Base-by-base conservation (phyloP, 805 yeast genomes). In the Lachancea meyersii region DNA sequence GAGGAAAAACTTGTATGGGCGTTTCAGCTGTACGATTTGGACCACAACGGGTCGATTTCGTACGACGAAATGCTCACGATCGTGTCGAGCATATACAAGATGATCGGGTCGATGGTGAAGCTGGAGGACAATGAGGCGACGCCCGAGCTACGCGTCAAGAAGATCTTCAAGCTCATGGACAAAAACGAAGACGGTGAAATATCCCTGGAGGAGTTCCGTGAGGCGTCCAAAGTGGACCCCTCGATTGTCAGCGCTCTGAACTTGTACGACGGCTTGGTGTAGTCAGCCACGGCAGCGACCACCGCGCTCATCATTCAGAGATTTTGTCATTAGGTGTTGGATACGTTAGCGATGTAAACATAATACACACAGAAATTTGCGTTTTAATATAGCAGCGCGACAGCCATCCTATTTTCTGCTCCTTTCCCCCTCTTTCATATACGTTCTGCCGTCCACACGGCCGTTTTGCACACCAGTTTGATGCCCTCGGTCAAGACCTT, bases 71-170 rank as follows among this genome's bases (percentile, higher is more conserved):
- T 93, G 78, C 69, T 86, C 39, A 69, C 77, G 1, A 86, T 93
- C 32, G 85, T 88, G 5, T 72, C 76, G 23, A 82, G 97, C 24
- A 85, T 91, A 26, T 91, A 93, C 63, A 85, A 84, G 63, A 89
- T 93, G 97, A 83, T 91, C 46, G 99, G 97, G 1, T 76, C 89
- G 1, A 87, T 89, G 91, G 95, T 89, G 45, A 80, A 80, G 48
- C 71, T 88, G 40, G 85, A 86, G 16, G 91, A 80, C 18, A 96
- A 89, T 58, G 97, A 89, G 54, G 77, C 80, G 35, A 88, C 97
- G 0, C 97, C 98, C 0, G 96, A 89, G 55, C 69, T 80, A 50
- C 73, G 97, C 48, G 87, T 86, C 1, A 75, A 78, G 40, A 91
- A 88, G 69, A 80, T 91, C 32, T 91, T 94, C 66, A 71, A 64